Conservation (phyloP, 768 basidiomycete genomes). For the Dacryopinax primogenitus region DNA sequence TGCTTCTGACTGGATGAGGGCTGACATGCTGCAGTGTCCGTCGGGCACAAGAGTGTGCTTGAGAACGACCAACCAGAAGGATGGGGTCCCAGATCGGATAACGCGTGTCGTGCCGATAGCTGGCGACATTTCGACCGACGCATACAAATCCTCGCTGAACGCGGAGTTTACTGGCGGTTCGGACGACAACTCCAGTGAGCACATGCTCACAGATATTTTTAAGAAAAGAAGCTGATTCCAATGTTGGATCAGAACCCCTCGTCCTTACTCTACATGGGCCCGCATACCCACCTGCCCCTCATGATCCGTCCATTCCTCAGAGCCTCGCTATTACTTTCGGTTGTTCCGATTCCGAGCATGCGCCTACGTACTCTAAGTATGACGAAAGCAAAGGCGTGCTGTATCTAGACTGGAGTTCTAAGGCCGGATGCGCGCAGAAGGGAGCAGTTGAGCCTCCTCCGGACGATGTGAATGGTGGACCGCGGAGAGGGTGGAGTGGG, state of each 20-base stretch:
- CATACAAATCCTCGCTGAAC: slow-evolving; percentile 23
- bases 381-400: slow-evolving; percentile 36
- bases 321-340: slow-evolving; percentile 47
- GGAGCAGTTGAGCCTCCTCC: slow-evolving; percentile 17
- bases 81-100: slow-evolving; percentile 43
- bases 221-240: slow-evolving; percentile 14
- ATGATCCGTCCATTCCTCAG: slow-evolving; percentile 39
- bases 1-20: not conserved
- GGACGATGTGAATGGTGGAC: slow-evolving; percentile 20
- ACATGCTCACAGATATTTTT: slow-evolving; percentile 23
- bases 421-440: slow-evolving; percentile 43
- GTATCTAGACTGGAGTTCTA: slow-evolving; percentile 48
- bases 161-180: slow-evolving; percentile 19
- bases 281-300: slow-evolving; percentile 43
- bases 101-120: slow-evolving; percentile 67
- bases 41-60: slow-evolving; percentile 61
- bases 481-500: slow-evolving; percentile 43
- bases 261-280: slow-evolving; percentile 45
- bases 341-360: slow-evolving; percentile 35
- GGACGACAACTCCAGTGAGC: slow-evolving; percentile 2
- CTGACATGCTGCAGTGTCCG: slow-evolving; percentile 40
- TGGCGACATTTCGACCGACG: slow-evolving; percentile 14
- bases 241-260: slow-evolving; percentile 41
- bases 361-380: slow-evolving; percentile 48
- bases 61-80: slow-evolving; percentile 51